phyloP scores from a whole-genome alignment of 108 stramenopile genomes.

The Ochromonas danica region DNA sequence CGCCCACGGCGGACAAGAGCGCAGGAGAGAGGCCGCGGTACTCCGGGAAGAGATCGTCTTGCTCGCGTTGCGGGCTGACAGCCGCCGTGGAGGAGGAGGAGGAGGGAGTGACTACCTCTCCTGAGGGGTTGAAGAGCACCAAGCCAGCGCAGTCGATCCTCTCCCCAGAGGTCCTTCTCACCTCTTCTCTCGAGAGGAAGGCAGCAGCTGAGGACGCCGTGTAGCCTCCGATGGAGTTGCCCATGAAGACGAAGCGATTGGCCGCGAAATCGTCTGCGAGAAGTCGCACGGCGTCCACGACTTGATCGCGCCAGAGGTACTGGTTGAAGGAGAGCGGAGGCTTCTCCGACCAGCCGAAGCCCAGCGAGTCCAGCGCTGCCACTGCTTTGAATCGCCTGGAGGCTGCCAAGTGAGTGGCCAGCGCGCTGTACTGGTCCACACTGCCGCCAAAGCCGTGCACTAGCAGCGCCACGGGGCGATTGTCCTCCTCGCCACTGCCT shows the following conservation, averaged over 20 bases:
- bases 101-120: background rate
- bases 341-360: slow-evolving; percentile 50
- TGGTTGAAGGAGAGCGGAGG: slow-evolving; percentile 49
- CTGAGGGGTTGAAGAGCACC: slow-evolving; percentile 50
- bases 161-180: too few relatives aligned
- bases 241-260: slow-evolving; percentile 39
- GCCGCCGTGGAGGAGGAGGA: too few relatives aligned
- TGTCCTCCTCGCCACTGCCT: slow-evolving; percentile 27
- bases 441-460: slow-evolving; percentile 54
- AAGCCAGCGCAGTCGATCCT: slow-evolving; percentile 39
- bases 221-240: slow-evolving; percentile 57
- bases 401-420: background rate
- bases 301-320: slow-evolving; percentile 49
- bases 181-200: background rate
- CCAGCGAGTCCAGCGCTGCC: slow-evolving; percentile 46
- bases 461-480: slow-evolving; percentile 37
- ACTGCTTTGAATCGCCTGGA: slow-evolving; percentile 1
- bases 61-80: too few relatives aligned
- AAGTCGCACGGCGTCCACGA: slow-evolving; percentile 28
- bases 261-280: background rate
- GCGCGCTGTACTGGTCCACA: slow-evolving; percentile 42
- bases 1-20: slow-evolving; percentile 38
- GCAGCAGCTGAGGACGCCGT: slow-evolving; percentile 48
- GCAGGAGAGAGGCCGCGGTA: slow-evolving; percentile 44
- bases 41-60: slow-evolving; percentile 19